Conservation (phyloP, 345 rosid genomes). For the Aurinia saxatilis region DNA sequence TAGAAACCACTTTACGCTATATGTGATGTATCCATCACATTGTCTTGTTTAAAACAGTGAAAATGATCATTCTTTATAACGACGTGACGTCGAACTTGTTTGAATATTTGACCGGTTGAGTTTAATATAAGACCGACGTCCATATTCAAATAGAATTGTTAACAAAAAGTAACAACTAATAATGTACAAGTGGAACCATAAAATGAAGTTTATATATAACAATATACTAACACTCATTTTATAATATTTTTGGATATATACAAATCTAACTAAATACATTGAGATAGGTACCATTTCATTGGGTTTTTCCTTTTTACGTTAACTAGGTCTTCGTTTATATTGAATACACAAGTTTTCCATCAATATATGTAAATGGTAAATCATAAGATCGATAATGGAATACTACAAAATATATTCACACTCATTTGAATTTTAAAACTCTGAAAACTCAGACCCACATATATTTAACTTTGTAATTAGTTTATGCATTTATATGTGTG, state of each 20-base stretch:
- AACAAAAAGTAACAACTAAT: neutral
- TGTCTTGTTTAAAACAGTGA: neutral
- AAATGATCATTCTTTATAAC: neutral
- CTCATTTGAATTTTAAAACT: too few relatives aligned
- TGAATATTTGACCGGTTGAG: slow-evolving; percentile 16
- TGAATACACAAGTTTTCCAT: too few relatives aligned
- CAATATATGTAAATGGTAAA: too few relatives aligned
- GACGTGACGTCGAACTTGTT: neutral
- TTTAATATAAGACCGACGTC: slow-evolving; percentile 10
- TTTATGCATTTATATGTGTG: neutral
- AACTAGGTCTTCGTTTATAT: too few relatives aligned
- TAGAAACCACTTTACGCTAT: neutral
- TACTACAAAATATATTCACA: too few relatives aligned
- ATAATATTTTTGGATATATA: neutral
- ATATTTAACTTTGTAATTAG: neutral
- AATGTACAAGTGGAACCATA: slow-evolving; percentile 3
- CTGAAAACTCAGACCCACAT: neutral
- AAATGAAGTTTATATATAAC: neutral
- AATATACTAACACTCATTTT: neutral
- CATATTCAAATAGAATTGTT: slow-evolving; percentile 5
- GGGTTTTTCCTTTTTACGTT: neutral
- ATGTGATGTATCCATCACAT: neutral
- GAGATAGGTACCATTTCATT: neutral
- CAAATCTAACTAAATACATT: neutral
- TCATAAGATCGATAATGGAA: too few relatives aligned